These are phyloP conservation scores for Metschnikowia sp. DNA, from an alignment of 805 yeast genomes.

Conservation along the genomic window DNA sequence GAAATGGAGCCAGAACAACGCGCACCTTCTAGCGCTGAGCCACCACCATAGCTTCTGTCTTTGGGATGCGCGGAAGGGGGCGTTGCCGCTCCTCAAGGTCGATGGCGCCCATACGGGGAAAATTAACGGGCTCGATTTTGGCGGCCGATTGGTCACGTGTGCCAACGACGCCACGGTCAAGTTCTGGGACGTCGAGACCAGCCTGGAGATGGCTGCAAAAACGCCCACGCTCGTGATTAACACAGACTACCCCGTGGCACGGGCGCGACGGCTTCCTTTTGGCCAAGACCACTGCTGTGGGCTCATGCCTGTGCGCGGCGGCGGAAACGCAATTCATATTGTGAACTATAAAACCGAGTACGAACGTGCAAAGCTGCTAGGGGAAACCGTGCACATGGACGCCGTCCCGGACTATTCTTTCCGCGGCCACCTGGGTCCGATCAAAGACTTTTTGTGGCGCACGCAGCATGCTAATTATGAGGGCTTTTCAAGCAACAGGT, in stretches of 20 bases:
- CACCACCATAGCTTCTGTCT: slow-evolving; percentile 78
- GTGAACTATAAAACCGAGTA: slow-evolving; percentile 45
- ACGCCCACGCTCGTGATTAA: slow-evolving; percentile 55
- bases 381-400: slow-evolving; percentile 24
- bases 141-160: slow-evolving; percentile 69
- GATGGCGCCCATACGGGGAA: slow-evolving; percentile 74
- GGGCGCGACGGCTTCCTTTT: slow-evolving; percentile 86
- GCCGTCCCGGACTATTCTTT: slow-evolving; percentile 43
- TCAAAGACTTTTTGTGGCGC: slow-evolving; percentile 89
- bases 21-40: slow-evolving; percentile 76
- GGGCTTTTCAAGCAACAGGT: slow-evolving; percentile 48
- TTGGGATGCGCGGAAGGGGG: slow-evolving; percentile 88
- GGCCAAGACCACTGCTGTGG: slow-evolving; percentile 74
- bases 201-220: neutral
- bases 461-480: slow-evolving; percentile 37
- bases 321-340: slow-evolving; percentile 59
- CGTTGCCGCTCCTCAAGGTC: slow-evolving; percentile 64
- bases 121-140: slow-evolving; percentile 86
- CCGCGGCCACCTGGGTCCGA: slow-evolving; percentile 79
- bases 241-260: slow-evolving; percentile 82
- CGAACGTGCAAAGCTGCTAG: slow-evolving; percentile 22
- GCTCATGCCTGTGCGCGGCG: slow-evolving; percentile 88
- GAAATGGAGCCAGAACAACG: slow-evolving; percentile 81
- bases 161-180: slow-evolving; percentile 82
- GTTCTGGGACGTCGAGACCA: slow-evolving; percentile 13